Evolutionary conservation across 805 yeast species (phyloP).

Genomic region (Pichia membranifaciens): DNA sequence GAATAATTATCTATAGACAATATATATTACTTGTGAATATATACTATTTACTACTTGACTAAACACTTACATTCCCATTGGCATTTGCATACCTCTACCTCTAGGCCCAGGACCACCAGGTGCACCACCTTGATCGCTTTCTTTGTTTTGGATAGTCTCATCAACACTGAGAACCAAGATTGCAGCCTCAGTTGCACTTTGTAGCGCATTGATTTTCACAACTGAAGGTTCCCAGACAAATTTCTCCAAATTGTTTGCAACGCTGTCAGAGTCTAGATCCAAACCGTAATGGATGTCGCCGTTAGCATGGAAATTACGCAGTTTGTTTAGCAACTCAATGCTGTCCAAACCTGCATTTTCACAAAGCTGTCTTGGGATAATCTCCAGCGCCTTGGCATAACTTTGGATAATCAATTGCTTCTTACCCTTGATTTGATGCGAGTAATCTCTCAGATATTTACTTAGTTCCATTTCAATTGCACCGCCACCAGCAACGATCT

Average conservation of each 20-base stretch:
- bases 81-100: slow-evolving; percentile 63
- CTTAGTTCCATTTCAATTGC: slow-evolving; percentile 98
- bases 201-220: slow-evolving; percentile 88
- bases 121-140: slow-evolving; percentile 39
- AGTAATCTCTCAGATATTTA: slow-evolving; percentile 76
- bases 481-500: slow-evolving; percentile 97
- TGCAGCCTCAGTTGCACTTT: slow-evolving; percentile 96
- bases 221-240: slow-evolving; percentile 98
- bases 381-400: slow-evolving; percentile 90
- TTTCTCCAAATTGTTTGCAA: slow-evolving; percentile 75
- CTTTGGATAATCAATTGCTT: slow-evolving; percentile 91
- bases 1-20: no score
- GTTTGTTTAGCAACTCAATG: slow-evolving; percentile 83
- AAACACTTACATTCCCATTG: slow-evolving; percentile 13
- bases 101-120: slow-evolving; percentile 31
- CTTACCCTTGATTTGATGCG: slow-evolving; percentile 88
- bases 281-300: slow-evolving; percentile 91
- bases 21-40: background rate
- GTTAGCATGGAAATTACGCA: slow-evolving; percentile 90
- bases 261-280: slow-evolving; percentile 77
- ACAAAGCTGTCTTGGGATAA: slow-evolving; percentile 94
- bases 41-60: background rate
- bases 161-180: slow-evolving; percentile 89
- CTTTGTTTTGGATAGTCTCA: slow-evolving; percentile 80
- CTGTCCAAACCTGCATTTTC: slow-evolving; percentile 99